Conservation (phyloP, 179 eudicot species). For the Patellifolia procumbens region DNA sequence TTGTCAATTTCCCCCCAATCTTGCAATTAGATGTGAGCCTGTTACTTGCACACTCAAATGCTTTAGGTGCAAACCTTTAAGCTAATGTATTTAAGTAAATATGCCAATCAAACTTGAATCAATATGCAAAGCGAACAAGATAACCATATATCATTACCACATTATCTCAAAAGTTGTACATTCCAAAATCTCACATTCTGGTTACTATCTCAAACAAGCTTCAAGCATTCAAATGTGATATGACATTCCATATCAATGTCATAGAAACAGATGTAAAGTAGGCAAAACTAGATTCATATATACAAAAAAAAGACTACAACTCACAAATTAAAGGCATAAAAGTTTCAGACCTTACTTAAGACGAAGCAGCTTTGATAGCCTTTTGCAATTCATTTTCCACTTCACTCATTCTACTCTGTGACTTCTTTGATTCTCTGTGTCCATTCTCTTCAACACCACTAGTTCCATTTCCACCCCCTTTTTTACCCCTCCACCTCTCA, state of each 20-base stretch:
- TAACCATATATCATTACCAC: constrained; percentile 8
- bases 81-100: not conserved
- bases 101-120: not conserved
- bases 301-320: constrained; percentile 23
- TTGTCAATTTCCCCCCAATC: no score
- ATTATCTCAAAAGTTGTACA: constrained; percentile 8
- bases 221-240: constrained; percentile 8
- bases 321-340: constrained; percentile 15
- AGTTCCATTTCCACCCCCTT: constrained; percentile 30
- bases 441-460: constrained; percentile 35
- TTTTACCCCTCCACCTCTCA: constrained; percentile 74
- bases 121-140: not conserved
- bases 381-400: constrained; percentile 76
- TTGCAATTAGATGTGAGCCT: not conserved
- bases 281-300: constrained; percentile 25
- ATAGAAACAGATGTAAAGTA: constrained; percentile 16
- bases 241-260: not conserved
- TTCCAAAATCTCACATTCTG: not conserved
- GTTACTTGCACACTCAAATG: not conserved
- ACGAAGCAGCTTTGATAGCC: constrained; percentile 85
- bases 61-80: not conserved
- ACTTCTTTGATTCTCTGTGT: constrained; percentile 42
- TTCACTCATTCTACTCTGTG: constrained; percentile 37
- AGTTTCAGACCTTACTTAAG: no score
- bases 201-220: constrained; percentile 11